Conservation (phyloP, 1,284 basidiomycete genomes). For the Pseudozyma pruni region DNA sequence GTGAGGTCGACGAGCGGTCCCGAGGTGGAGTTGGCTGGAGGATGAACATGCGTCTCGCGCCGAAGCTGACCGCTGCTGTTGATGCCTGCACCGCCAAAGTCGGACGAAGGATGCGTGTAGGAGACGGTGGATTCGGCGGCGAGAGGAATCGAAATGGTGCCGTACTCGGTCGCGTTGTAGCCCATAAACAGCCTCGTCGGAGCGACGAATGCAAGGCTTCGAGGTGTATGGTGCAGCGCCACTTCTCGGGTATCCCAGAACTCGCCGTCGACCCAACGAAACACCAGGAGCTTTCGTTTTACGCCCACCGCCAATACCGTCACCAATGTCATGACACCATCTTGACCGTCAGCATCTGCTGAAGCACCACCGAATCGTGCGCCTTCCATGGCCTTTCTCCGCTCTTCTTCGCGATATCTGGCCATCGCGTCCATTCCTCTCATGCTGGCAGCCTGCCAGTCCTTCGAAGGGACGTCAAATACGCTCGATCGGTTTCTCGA, state of each 20-base stretch:
- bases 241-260: constrained; percentile 81
- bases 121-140: constrained; percentile 47
- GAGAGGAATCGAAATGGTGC: constrained; percentile 75
- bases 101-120: constrained; percentile 38
- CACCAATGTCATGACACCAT: constrained; percentile 68
- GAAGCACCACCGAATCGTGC: constrained; percentile 41
- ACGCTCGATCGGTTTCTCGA: constrained; percentile 39
- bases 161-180: constrained; percentile 78
- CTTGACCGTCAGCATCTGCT: constrained; percentile 30
- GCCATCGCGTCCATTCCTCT: constrained; percentile 53
- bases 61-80: constrained; percentile 20
- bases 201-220: constrained; percentile 77
- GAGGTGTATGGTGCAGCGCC: constrained; percentile 83
- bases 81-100: constrained; percentile 14
- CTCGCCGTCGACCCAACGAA: constrained; percentile 84
- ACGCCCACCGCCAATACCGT: constrained; percentile 86
- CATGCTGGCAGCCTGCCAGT: constrained; percentile 51
- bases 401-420: constrained; percentile 43
- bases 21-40: constrained; percentile 39
- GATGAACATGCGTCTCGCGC: constrained; percentile 37
- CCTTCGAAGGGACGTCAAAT: constrained; percentile 27
- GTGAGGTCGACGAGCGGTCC: constrained; percentile 47
- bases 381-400: constrained; percentile 46
- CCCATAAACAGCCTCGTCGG: constrained; percentile 77
- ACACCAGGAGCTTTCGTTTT: constrained; percentile 83